Evolutionary conservation across 2,329 filamentous ascomycete genomes (phyloP).

Genomic region (Fusarium tupiense): DNA sequence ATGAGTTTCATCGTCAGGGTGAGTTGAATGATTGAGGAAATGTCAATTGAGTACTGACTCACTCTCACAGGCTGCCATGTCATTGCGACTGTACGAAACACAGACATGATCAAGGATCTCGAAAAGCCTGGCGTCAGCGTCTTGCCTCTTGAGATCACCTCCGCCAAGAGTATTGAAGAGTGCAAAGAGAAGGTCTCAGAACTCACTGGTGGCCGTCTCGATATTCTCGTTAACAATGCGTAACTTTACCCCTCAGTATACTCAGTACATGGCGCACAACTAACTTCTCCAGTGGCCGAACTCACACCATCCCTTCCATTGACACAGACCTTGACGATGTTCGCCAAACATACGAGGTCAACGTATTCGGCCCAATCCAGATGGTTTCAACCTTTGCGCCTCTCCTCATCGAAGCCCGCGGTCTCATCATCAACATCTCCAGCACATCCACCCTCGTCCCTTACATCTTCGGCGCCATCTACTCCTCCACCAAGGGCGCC

Average conservation of each 20-base stretch:
- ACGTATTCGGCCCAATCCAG: slow-evolving; percentile 67
- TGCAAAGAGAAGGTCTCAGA: slow-evolving; percentile 58
- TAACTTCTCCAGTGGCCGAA: slow-evolving; percentile 55
- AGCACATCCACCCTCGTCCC: slow-evolving; percentile 61
- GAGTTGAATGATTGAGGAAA: fast-evolving
- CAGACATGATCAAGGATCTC: slow-evolving; percentile 58
- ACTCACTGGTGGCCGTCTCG: slow-evolving; percentile 63
- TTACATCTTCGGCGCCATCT: slow-evolving; percentile 63
- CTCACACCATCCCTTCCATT: slow-evolving; percentile 61
- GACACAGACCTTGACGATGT: slow-evolving; percentile 64
- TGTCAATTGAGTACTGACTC: neutral
- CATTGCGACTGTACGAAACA: slow-evolving; percentile 65
- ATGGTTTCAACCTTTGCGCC: slow-evolving; percentile 62
- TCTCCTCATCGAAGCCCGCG: slow-evolving; percentile 59
- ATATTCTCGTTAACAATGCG: slow-evolving; percentile 70
- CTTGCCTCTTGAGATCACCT: slow-evolving; percentile 64
- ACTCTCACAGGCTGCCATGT: slow-evolving; percentile 53
- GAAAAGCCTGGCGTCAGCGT: slow-evolving; percentile 59
- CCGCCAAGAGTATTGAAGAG: slow-evolving; percentile 58
- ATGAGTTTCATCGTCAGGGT: slow-evolving; percentile 65
- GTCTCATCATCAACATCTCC: slow-evolving; percentile 65
- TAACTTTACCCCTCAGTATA: slow-evolving; percentile 41
- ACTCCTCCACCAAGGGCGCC: slow-evolving; percentile 66
- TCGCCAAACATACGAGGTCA: slow-evolving; percentile 64
- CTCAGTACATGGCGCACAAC: neutral